Evolutionary conservation across 148 eudicot genomes (phyloP), one percentile per base, ranked within the genome.

Genomic region (Cornus controversa): DNA sequence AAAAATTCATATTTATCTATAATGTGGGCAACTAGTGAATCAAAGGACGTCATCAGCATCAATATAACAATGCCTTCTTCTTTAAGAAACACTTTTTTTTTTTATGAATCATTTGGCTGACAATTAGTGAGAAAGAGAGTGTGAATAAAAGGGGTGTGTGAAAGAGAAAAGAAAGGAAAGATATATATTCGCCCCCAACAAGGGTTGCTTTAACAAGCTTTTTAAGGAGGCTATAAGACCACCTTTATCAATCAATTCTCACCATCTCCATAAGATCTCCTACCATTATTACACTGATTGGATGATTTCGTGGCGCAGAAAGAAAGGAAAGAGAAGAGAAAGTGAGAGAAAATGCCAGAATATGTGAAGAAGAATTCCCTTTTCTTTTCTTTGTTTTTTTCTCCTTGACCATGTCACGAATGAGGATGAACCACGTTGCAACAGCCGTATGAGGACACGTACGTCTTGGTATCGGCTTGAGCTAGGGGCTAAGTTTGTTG

Each of bases 231-330:
- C 34, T 2, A 31, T 31, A 58, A 66, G 64, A 29, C 57, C 37
- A 66, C 72, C 74, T 68, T 71, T 75, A 25, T 72, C 54, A 73
- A 73, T 73, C 81, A 31, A 31, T 31, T 31, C 34, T 31, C 34
- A 31, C 65, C 76, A 47, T 63, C 75, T 69, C 62, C 2, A 13
- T 8, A 20, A 11, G 65, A 25, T 73, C 29, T 58, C 53, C 57
- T 72, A 1, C 84, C 72, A 81, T 77, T 81, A 77, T 72, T 81
- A 64, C 69, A 62, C 50, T 76, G 76, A 76, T 76, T 76, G 83
- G 83, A 71, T 9, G 72, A 9, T 71, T 71, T 34, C 18, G 3
- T 66, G 72, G 80, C 80, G 47, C 72, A 34, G 53, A 77, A 81
- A 66, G 80, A 72, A 71, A 77, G 74, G 53, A 70, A 15, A 18